These are phyloP conservation scores for Chaetoceros muelleri DNA, from an alignment of 108 stramenopile species.

Conservation along the genomic window DNA sequence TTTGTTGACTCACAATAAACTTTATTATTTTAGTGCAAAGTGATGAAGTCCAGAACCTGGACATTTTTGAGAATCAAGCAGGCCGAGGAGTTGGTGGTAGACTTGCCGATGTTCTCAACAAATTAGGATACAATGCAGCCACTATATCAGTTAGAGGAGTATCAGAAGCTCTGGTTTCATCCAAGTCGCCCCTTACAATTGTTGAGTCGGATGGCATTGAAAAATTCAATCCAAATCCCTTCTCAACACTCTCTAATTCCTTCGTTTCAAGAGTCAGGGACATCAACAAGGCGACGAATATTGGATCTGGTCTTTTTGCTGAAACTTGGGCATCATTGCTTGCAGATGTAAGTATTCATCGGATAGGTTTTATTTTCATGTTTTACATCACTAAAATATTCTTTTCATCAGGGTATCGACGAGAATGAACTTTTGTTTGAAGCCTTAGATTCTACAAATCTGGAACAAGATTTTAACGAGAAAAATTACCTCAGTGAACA, in stretches of 20 bases:
- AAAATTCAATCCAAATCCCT: neutral
- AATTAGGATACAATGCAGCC: slow-evolving; percentile 23
- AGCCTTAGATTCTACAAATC: neutral
- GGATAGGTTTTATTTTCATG: too few species aligned
- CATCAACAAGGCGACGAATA: slow-evolving; percentile 27
- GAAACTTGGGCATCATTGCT: too few species aligned
- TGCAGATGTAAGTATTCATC: too few species aligned
- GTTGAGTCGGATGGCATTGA: neutral
- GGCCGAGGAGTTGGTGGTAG: slow-evolving; percentile 33
- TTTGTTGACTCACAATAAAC: neutral
- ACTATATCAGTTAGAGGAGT: slow-evolving; percentile 15
- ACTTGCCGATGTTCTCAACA: slow-evolving; percentile 30
- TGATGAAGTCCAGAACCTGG: neutral
- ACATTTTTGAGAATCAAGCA: slow-evolving; percentile 4
- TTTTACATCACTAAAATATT: too few species aligned
- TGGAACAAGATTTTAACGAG: neutral
- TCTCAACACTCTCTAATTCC: neutral
- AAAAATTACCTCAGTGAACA: neutral
- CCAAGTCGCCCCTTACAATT: neutral
- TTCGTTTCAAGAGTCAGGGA: neutral
- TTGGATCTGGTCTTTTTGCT: slow-evolving; percentile 28
- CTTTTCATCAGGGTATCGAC: slow-evolving; percentile 20
- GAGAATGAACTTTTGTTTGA: neutral
- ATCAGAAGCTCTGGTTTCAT: neutral
- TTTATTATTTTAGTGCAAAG: neutral